A percentile compares a stretch with the other conserved stretches of the same genome.
Conservation (phyloP, 257 asterid species). For the Solanum paucissectum region DNA sequence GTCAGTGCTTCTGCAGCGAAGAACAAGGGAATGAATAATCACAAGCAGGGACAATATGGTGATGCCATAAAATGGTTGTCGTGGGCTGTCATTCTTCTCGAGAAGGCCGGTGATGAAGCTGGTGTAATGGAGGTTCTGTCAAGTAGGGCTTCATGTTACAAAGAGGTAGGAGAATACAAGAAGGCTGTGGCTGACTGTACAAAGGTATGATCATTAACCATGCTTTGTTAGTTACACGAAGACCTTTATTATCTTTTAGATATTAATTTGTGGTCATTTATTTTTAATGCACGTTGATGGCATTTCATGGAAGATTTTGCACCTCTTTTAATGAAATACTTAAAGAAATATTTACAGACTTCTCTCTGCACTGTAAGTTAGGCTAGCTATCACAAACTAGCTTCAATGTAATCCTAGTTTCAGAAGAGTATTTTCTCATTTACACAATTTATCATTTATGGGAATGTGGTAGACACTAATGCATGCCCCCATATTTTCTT, state of each 20-base stretch:
- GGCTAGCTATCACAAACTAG: neutral
- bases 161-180: constrained; percentile 98
- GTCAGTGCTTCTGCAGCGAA: constrained; percentile 67
- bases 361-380: neutral
- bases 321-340: neutral
- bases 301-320: neutral
- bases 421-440: neutral
- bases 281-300: neutral
- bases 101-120: constrained; percentile 45
- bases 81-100: constrained; percentile 58
- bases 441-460: neutral
- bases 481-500: neutral
- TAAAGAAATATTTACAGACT: neutral
- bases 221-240: neutral
- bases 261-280: neutral
- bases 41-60: constrained; percentile 86
- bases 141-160: constrained; percentile 82
- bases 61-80: constrained; percentile 96
- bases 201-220: constrained; percentile 35
- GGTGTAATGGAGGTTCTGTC: constrained; percentile 37
- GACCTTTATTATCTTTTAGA: neutral
- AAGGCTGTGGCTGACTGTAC: constrained; percentile 99
- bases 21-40: constrained; percentile 44
- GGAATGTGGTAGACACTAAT: neutral
- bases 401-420: neutral